Percentiles rank a stretch among this genome's conserved stretches.
Evolutionary conservation across 352 stramenopile species (phyloP).

Genomic region (Phytophthora rubi): DNA sequence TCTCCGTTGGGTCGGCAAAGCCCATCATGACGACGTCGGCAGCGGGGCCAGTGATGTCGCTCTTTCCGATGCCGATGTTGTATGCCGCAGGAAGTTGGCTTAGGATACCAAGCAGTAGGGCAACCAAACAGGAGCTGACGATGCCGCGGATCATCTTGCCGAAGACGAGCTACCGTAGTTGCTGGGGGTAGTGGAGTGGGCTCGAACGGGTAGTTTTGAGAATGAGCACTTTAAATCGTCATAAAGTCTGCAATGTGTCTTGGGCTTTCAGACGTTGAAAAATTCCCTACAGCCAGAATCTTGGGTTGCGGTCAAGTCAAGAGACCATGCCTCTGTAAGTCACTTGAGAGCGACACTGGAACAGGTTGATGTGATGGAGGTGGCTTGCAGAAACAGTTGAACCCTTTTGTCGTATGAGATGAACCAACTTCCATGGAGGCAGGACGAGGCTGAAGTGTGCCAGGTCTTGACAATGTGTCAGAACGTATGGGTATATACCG

Average conservation of each 20-base stretch:
- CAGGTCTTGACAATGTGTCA: not conserved
- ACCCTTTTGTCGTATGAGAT: too few relatives aligned
- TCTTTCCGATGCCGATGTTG: constrained; percentile 59
- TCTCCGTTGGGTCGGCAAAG: constrained; percentile 55
- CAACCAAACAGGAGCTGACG: not conserved
- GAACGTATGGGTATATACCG: not conserved
- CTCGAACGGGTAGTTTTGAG: not conserved
- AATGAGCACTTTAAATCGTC: not conserved
- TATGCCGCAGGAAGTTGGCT: constrained; percentile 14
- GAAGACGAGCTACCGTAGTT: not conserved
- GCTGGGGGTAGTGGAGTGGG: not conserved
- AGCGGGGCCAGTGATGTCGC: constrained; percentile 61
- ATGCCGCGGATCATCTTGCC: not conserved
- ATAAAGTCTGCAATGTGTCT: not conserved
- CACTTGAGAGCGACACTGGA: not conserved
- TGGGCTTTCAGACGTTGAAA: not conserved
- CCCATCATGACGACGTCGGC: constrained; percentile 69
- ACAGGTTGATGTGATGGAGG: not conserved
- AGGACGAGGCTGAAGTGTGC: too few relatives aligned
- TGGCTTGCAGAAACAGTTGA: not conserved
- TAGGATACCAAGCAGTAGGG: constrained; percentile 7
- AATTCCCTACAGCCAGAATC: not conserved
- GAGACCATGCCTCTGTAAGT: not conserved
- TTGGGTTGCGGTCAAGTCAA: not conserved
- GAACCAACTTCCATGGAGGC: too few relatives aligned